Base-by-base conservation (phyloP, 768 basidiomycete species). In the Trametes punicea region DNA sequence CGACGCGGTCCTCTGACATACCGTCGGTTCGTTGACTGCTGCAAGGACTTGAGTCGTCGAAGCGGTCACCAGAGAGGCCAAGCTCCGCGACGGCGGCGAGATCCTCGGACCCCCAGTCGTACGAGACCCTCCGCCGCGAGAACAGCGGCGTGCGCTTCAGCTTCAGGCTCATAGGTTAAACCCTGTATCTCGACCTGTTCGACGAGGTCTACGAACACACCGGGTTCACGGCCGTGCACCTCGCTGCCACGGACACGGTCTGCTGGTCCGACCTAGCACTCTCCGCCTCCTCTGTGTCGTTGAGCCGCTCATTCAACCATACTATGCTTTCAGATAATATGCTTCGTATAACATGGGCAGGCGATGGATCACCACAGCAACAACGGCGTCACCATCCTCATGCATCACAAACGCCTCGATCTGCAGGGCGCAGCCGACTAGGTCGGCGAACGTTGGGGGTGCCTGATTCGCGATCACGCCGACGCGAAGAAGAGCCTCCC, bases 311-410 rank as follows among this genome's bases (percentile, higher is more conserved):
- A n/a, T n/a, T n/a, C n/a, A n/a, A n/a, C n/a, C n/a, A n/a, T n/a
- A n/a, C 40, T 15, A 5, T 18, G 15, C 18, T 26, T 26, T 8
- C 20, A 15, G 21, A 47, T 57, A 6, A 48, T 10, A n/a, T 27
- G 25, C 21, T 41, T 87, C 84, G 7, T 88, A 87, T 69, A 81
- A 85, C 67, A 82, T 85, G 79, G 86, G 62, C 83, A 85, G 62
- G 77, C 80, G 47, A 80, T 80, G 62, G 87, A 84, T 18, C 79
- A 82, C 48, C 74, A 70, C 25, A 81, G 81, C 54, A 87, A 86
- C 65, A 89, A 88, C 66, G 76, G 87, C 61, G 73, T 90, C 47
- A 84, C 83, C 8, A 82, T 87, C 33, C 75, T 86, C 56, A 86
- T 87, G 82, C 68, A 79, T 55, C 77, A 80, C 59, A 76, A 76